A percentile compares a stretch with the other conserved stretches of the same genome.
Evolutionary conservation across 495 filamentous ascomycete genomes (phyloP).

Genomic region (Aspergillus sparsus): DNA sequence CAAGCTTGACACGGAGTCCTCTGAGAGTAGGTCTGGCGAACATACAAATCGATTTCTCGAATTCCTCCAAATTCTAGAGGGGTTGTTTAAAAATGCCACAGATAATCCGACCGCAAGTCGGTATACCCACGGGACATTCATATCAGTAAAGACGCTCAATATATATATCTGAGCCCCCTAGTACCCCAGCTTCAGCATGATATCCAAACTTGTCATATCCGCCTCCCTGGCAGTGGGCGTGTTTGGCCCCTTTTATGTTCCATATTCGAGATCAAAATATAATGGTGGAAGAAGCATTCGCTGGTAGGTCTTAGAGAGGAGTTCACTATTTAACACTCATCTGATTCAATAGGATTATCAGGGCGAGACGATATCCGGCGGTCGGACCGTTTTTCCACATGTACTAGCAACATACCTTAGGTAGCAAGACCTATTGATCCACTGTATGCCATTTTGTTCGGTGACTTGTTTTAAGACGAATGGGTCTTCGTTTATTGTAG

Average conservation of each 20-base stretch:
- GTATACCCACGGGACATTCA: background rate
- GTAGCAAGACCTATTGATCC: too few relatives aligned
- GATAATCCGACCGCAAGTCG: too few relatives aligned
- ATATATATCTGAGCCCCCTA: background rate
- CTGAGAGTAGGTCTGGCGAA: too few relatives aligned
- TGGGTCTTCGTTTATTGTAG: too few relatives aligned
- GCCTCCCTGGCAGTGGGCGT: slow-evolving; percentile 11
- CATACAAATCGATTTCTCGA: too few relatives aligned
- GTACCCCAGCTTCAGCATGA: background rate
- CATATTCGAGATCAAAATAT: background rate
- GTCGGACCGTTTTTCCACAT: slow-evolving; percentile 13
- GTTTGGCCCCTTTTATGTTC: slow-evolving; percentile 12
- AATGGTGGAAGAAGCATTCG: too few relatives aligned
- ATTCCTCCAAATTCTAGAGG: too few relatives aligned
- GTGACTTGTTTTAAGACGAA: too few relatives aligned
- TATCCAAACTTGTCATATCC: background rate
- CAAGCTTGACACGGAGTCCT: too few relatives aligned
- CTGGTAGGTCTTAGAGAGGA: background rate
- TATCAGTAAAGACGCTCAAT: background rate
- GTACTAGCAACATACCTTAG: background rate
- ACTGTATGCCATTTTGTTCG: too few relatives aligned
- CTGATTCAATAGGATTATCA: background rate
- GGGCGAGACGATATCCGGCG: slow-evolving; percentile 1
- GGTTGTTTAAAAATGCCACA: too few relatives aligned
- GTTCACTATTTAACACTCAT: background rate